A percentile compares a stretch with the other conserved stretches of the same genome.
Conservation (phyloP, 2,329 filamentous ascomycete species). For the Metarhizium robertsii region DNA sequence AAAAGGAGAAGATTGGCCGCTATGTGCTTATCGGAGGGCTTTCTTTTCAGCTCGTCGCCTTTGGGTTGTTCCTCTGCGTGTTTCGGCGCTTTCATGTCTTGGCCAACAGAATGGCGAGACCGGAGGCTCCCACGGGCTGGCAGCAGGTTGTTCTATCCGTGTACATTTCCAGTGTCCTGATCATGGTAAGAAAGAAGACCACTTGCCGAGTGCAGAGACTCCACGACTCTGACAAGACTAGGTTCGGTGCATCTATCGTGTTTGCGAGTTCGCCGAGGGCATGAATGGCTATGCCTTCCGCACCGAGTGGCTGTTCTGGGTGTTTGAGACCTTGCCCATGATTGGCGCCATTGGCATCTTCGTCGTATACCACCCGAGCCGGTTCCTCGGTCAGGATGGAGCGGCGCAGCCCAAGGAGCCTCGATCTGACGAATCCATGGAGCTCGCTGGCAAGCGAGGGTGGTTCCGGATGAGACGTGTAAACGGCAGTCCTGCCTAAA, state of each 20-base stretch:
- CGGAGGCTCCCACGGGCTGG: slow-evolving; percentile 24
- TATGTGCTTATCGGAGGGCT: slow-evolving; percentile 33
- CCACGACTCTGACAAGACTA: slow-evolving; percentile 12
- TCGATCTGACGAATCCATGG: slow-evolving; percentile 6
- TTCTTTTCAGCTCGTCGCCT: slow-evolving; percentile 29
- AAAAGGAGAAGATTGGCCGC: slow-evolving; percentile 25
- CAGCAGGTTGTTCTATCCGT: slow-evolving; percentile 29
- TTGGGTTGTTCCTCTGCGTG: slow-evolving; percentile 29
- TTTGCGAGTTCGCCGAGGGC: slow-evolving; percentile 41
- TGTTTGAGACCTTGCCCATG: slow-evolving; percentile 40
- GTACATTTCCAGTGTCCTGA: slow-evolving; percentile 32
- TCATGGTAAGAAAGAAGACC: slow-evolving; percentile 27
- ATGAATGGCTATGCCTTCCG: slow-evolving; percentile 39
- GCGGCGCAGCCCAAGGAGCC: slow-evolving; percentile 1
- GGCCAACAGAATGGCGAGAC: slow-evolving; percentile 12
- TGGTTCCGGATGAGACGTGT: not conserved
- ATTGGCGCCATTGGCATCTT: slow-evolving; percentile 36
- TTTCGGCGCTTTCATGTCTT: slow-evolving; percentile 28
- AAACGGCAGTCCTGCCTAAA: not conserved
- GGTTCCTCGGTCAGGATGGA: slow-evolving; percentile 21
- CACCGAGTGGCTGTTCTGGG: slow-evolving; percentile 44
- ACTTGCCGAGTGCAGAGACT: too few species aligned
- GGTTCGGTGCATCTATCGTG: slow-evolving; percentile 42
- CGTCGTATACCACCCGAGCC: slow-evolving; percentile 37
- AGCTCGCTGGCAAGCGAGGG: not conserved